Evolutionary conservation across 345 rosid genomes (phyloP), one percentile per base, ranked within the genome.

Genomic region (Gossypium thurberi): DNA sequence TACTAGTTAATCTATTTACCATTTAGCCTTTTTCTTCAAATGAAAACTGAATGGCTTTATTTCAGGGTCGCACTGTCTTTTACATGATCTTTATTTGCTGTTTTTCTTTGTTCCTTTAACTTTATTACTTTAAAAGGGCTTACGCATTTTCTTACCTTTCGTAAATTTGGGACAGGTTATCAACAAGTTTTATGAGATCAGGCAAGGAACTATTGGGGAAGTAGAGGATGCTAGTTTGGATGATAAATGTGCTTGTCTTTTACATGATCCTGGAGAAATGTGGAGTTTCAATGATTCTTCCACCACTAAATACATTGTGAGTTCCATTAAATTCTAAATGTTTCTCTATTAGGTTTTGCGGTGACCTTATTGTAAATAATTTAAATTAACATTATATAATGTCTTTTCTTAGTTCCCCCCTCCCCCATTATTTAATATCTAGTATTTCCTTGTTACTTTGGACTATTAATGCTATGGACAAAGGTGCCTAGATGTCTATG

Each of bases 231-330:
- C 78, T 62, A 86, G 72, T 76, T 85, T 81, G 85, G 91, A 89
- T 70, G 85, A 89, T 69, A 91, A 91, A 82, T 92, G 93, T 81
- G 77, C 80, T 57, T 81, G 82, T 77, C 85, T 95, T 47, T 79
- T 95, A 81, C 82, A 75, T 44, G 98, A 91, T 81, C 86, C 98
- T 58, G 63, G 59, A 20, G 97, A 90, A 71, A 74, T 81, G 61
- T 95, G 99, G 98, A 89, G 82, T 74, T 92, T 86, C 77, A 89
- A 89, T 78, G 96, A 92, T 81, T 77, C 84, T 61, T 92, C 99
- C 47, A 88, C 93, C 47, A 80, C 93, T 63, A 83, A 85, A 64
- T 95, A 91, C 81, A 87, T 91, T 67, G 99, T 95, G 87, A 89
- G 87, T 80, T 81, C 81, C 74, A 28, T 52, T 48, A 74, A 60